Conservation (phyloP, 2,329 filamentous ascomycete genomes). For the Geoglossum cookeanum region DNA sequence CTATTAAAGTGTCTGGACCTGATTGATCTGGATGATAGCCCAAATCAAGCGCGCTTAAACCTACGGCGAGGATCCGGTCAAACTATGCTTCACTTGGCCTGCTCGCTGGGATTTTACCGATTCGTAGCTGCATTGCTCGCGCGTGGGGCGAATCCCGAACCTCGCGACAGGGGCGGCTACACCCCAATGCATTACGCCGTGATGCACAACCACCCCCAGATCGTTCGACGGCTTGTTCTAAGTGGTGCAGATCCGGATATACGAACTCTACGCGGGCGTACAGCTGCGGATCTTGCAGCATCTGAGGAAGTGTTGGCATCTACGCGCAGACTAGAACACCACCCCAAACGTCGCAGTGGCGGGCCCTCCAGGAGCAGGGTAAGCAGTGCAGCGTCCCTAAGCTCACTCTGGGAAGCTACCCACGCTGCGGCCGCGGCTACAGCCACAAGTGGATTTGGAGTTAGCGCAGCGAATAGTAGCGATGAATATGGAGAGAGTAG, state of each 20-base stretch:
- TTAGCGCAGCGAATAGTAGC: constrained; percentile 9
- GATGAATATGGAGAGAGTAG: constrained; percentile 16
- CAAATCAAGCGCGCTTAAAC: constrained; percentile 47
- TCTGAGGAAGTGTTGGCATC: constrained; percentile 44
- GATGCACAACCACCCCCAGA: constrained; percentile 54
- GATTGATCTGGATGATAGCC: constrained; percentile 58
- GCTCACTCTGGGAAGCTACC: constrained; percentile 41
- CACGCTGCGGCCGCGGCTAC: not conserved
- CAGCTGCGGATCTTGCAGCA: constrained; percentile 49
- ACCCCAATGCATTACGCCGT: constrained; percentile 68
- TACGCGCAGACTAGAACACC: constrained; percentile 40
- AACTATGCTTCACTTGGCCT: constrained; percentile 64
- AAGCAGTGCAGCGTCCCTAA: constrained; percentile 47
- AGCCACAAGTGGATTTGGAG: not conserved
- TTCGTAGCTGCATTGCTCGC: constrained; percentile 61
- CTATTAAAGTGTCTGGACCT: constrained; percentile 59
- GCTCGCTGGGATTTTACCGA: constrained; percentile 52
- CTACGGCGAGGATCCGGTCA: constrained; percentile 47
- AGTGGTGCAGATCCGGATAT: constrained; percentile 53
- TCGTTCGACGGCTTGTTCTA: constrained; percentile 55
- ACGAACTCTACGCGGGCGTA: constrained; percentile 49
- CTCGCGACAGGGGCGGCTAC: constrained; percentile 60
- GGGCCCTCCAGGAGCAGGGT: constrained; percentile 40
- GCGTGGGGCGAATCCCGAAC: constrained; percentile 57
- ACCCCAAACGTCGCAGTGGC: constrained; percentile 46